Evolutionary conservation across 169 alveolate genomes (phyloP), one percentile per base, ranked within the genome.

Genomic region (Eimeria acervulina): DNA sequence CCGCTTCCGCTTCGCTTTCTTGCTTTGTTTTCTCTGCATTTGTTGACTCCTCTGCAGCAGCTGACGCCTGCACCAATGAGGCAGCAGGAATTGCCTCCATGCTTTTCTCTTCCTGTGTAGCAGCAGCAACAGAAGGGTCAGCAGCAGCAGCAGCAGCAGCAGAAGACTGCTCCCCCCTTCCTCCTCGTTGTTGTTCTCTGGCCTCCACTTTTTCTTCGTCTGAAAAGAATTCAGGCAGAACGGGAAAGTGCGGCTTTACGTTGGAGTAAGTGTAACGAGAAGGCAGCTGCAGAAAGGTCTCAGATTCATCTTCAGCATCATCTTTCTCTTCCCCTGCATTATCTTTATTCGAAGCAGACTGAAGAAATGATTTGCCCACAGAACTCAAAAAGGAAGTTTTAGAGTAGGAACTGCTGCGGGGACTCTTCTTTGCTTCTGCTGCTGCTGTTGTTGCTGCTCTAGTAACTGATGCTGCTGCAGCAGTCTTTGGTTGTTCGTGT

Each of bases 41-140:
- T 23, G 70, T 28, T 19, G 51, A 15, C 23, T 26, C 92, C 19
- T 26, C 78, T 31, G 92, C 52, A 28, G 51, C 28, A 2, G 92
- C 59, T 19, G 92, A 52, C 26, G 92, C 72, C 26, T 84, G 51
- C 44, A 84, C 92, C 61, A 84, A 84, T 33, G 92, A 84, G 31
- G 92, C 76, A 19, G 55, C 74, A 55, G 92, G 26, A 8, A 13
- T 19, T 47, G 68, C 23, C 10, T 66, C 66, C 23, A 33, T 15
- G 10, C 31, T 6, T 19, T 13, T 31, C 84, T 36, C 33, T 52
- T 36, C 38, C 90, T n/a, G n/a, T n/a, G n/a, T n/a, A 80, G 68
- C 40, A 44, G 44, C 68, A 13, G 70, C n/a, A 38, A 19, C 55
- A 21, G 83, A 26, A 68, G 40, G 26, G 26, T 42, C 87, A 76